Evolutionary conservation across 768 basidiomycete species (phyloP).

Genomic region (Mycena belliarum): DNA sequence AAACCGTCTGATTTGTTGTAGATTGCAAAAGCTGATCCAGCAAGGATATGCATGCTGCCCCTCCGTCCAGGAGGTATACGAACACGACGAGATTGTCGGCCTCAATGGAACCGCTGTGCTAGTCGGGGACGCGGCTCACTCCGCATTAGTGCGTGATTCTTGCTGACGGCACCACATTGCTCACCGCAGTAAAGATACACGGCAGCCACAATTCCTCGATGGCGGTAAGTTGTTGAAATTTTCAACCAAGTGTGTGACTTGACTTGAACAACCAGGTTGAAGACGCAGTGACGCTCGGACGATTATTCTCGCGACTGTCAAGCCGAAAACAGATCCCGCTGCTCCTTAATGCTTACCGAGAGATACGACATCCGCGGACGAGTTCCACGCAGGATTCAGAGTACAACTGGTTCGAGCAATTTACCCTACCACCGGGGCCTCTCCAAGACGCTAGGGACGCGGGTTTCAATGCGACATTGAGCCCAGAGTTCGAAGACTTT

Average conservation of each 20-base stretch:
- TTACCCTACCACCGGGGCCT: background rate
- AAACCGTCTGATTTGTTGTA: background rate
- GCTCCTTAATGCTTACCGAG: constrained; percentile 47
- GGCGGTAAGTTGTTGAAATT: constrained; percentile 31
- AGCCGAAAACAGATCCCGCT: constrained; percentile 37
- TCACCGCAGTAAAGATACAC: constrained; percentile 30
- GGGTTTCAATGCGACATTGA: background rate
- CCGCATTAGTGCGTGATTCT: constrained; percentile 31
- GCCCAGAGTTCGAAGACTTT: constrained; percentile 6
- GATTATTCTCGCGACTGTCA: constrained; percentile 46
- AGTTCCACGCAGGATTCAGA: constrained; percentile 5
- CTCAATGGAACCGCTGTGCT: constrained; percentile 32
- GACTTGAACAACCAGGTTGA: constrained; percentile 27
- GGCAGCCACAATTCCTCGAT: constrained; percentile 45
- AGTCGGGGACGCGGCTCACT: constrained; percentile 46
- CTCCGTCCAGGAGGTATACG: constrained; percentile 11
- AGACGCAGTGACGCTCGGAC: constrained; percentile 38
- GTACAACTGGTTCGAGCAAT: constrained; percentile 1
- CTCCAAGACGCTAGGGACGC: constrained; percentile 11
- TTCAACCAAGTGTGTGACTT: background rate
- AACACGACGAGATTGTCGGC: constrained; percentile 33
- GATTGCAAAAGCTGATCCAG: constrained; percentile 5
- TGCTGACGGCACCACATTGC: background rate
- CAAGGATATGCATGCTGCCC: background rate
- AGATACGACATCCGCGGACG: constrained; percentile 43